These are phyloP conservation scores for Thymus quinquecostatus DNA, from an alignment of 257 asterid genomes.

Conservation along the genomic window DNA sequence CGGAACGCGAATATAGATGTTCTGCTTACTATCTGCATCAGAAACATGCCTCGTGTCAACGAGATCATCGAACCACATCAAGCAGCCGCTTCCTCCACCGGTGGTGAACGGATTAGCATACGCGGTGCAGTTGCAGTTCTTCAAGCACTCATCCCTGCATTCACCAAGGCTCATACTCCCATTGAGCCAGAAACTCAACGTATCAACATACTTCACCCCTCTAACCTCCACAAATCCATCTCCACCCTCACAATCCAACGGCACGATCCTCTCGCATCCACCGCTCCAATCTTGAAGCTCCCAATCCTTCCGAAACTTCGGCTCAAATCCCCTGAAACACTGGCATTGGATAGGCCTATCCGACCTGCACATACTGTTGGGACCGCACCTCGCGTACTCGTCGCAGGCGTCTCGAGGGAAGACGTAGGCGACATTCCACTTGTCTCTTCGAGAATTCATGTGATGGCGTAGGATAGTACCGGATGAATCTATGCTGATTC, in stretches of 20 bases:
- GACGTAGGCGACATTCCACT: conserved; percentile 16
- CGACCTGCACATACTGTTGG: conserved; percentile 26
- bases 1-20: neutral
- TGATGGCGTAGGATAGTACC: conserved; percentile 15
- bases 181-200: neutral
- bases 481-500: conserved; percentile 1
- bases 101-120: neutral
- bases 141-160: conserved; percentile 1
- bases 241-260: neutral
- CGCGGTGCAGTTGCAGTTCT: conserved; percentile 6
- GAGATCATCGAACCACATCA: conserved; percentile 3
- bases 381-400: conserved; percentile 32
- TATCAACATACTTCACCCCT: conserved; percentile 15
- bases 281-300: conserved; percentile 4
- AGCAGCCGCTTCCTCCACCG: conserved; percentile 1
- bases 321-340: conserved; percentile 34
- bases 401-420: conserved; percentile 26
- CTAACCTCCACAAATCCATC: conserved; percentile 3
- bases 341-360: conserved; percentile 1
- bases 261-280: neutral
- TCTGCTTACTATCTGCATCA: neutral
- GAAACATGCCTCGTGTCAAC: neutral
- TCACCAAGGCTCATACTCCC: neutral
- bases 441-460: conserved; percentile 20
- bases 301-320: neutral